Conservation (phyloP, 129 eudicot species). For the Tanacetum coccineum region DNA sequence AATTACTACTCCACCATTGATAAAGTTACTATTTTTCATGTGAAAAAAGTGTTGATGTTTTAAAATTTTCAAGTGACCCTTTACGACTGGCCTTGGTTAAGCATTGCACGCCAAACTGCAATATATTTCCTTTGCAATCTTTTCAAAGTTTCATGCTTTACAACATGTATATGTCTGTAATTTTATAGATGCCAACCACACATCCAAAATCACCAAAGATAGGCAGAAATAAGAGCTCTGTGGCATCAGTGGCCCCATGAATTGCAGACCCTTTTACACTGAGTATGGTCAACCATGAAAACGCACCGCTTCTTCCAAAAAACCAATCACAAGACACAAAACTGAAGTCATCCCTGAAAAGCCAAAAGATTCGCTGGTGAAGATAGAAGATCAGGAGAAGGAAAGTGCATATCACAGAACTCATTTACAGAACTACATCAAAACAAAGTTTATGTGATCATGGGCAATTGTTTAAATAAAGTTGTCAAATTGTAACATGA, state of each 20-base stretch:
- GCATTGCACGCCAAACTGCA: not conserved
- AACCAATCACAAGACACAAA: slow-evolving; percentile 18
- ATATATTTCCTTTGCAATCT: not conserved
- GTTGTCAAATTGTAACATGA: no score
- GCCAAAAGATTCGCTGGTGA: slow-evolving; percentile 5
- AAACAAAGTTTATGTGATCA: no score
- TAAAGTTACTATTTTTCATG: no score
- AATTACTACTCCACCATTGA: no score
- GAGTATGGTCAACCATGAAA: slow-evolving; percentile 18
- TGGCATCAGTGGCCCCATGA: slow-evolving; percentile 19
- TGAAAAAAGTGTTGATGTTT: not conserved
- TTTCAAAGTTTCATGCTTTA: not conserved
- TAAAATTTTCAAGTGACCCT: not conserved
- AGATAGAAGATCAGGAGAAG: slow-evolving; percentile 19
- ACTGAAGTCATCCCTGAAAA: slow-evolving; percentile 18
- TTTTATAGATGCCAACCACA: slow-evolving; percentile 24
- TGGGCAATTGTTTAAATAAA: no score
- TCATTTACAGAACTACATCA: no score
- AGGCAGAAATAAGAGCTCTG: slow-evolving; percentile 33
- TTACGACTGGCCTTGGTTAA: slow-evolving; percentile 8
- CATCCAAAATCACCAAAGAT: slow-evolving; percentile 41
- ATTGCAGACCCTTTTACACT: slow-evolving; percentile 10
- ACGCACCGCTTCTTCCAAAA: slow-evolving; percentile 18
- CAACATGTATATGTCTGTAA: not conserved
- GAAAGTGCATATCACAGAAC: no score